phyloP scores from a whole-genome alignment of 352 stramenopile genomes.

The Elongisporangium undulatum region DNA sequence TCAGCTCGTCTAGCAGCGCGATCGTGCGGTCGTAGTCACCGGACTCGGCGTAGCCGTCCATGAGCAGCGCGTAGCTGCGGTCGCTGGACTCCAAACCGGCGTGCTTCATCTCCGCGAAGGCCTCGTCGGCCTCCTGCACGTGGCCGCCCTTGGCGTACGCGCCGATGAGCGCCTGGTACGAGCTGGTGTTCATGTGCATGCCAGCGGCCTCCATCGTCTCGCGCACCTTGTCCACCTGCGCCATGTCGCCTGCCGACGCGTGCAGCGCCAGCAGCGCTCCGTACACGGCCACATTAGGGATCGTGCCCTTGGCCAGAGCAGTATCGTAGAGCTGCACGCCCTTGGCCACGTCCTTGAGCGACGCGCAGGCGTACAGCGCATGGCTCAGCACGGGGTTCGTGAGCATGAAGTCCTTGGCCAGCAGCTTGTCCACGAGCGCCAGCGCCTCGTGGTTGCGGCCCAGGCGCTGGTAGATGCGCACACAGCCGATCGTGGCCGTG shows the following conservation, averaged over 20 bases:
- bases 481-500: constrained; percentile 44
- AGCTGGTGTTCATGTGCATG: constrained; percentile 63
- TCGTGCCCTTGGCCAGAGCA: constrained; percentile 47
- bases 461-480: constrained; percentile 60
- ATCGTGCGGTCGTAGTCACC: constrained; percentile 54
- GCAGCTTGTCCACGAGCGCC: constrained; percentile 38
- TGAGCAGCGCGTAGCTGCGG: constrained; percentile 72
- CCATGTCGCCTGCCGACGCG: constrained; percentile 35
- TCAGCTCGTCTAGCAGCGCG: constrained; percentile 50
- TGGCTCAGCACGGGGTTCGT: constrained; percentile 52
- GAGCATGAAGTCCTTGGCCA: constrained; percentile 64
- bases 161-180: constrained; percentile 69
- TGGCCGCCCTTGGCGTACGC: constrained; percentile 56
- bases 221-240: constrained; percentile 42
- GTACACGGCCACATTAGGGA: constrained; percentile 65
- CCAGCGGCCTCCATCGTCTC: constrained; percentile 47
- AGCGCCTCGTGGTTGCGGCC: constrained; percentile 47
- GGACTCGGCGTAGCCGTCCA: constrained; percentile 59
- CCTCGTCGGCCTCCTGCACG: constrained; percentile 36
- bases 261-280: constrained; percentile 53
- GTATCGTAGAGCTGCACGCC: constrained; percentile 60
- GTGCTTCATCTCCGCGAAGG: constrained; percentile 58
- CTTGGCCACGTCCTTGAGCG: constrained; percentile 37
- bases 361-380: constrained; percentile 54
- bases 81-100: constrained; percentile 42